Evolutionary conservation across 192 early-diverging fungal species (phyloP).

Genomic region (Linnemannia schmuckeri): DNA sequence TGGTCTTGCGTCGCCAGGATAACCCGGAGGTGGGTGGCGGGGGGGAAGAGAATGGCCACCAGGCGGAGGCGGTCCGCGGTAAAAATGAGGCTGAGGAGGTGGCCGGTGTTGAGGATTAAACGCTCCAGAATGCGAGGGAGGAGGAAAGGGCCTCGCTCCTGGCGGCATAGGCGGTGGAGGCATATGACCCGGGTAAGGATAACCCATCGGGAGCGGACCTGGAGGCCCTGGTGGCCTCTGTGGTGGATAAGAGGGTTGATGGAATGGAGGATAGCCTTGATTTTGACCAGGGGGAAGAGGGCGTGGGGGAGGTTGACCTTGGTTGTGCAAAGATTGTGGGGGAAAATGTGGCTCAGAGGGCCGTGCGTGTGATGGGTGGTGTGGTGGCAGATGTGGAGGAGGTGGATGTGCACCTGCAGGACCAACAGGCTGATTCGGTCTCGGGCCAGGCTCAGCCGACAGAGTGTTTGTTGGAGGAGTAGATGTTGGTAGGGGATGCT

Average conservation of each 20-base stretch:
- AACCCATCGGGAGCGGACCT: neutral
- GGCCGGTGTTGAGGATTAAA: conserved; percentile 12
- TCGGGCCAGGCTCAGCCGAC: neutral
- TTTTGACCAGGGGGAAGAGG: neutral
- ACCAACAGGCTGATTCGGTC: neutral
- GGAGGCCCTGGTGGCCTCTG: conserved; percentile 8
- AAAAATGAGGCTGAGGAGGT: conserved; percentile 14
- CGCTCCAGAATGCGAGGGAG: conserved; percentile 5
- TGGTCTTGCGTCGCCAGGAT: conserved; percentile 3
- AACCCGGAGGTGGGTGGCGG: neutral
- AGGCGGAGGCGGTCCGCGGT: conserved; percentile 13
- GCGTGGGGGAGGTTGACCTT: neutral
- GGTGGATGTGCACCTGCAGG: neutral
- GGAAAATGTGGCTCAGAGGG: neutral
- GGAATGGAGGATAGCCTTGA: neutral
- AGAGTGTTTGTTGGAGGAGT: neutral
- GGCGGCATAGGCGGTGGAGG: conserved; percentile 18
- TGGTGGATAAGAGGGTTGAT: conserved; percentile 9
- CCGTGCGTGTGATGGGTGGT: conserved; percentile 1
- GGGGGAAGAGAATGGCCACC: neutral
- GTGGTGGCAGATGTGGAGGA: neutral
- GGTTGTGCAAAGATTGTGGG: conserved; percentile 1
- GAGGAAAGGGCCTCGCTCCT: conserved; percentile 1
- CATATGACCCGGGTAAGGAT: conserved; percentile 4
- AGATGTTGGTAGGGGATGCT: neutral